Conservation (phyloP, 2,329 filamentous ascomycete species). For the Monosporascus sp. region DNA sequence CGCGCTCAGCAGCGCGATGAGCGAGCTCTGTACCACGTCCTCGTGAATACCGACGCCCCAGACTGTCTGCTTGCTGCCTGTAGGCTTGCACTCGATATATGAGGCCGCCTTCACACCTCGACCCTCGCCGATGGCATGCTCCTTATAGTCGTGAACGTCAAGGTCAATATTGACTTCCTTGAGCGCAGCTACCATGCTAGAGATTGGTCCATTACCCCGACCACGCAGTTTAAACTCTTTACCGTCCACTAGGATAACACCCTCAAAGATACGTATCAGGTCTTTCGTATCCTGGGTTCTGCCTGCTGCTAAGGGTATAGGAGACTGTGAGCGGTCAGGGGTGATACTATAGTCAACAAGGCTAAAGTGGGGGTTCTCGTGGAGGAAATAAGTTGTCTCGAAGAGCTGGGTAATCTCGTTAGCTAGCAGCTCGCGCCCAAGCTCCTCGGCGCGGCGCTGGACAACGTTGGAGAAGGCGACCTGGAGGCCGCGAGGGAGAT, state of each 20-base stretch:
- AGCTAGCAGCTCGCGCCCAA: slow-evolving; percentile 78
- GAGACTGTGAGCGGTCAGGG: slow-evolving; percentile 73
- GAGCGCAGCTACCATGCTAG: slow-evolving; percentile 77
- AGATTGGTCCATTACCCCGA: slow-evolving; percentile 85
- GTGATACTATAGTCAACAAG: slow-evolving; percentile 90
- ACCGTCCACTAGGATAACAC: slow-evolving; percentile 77
- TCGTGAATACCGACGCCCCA: slow-evolving; percentile 92
- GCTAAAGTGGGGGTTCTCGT: slow-evolving; percentile 75
- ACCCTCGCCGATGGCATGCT: slow-evolving; percentile 82
- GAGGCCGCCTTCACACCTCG: slow-evolving; percentile 87
- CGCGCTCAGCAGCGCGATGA: slow-evolving; percentile 79
- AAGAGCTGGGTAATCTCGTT: slow-evolving; percentile 85
- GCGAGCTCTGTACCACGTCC: slow-evolving; percentile 84
- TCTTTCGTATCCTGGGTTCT: slow-evolving; percentile 74
- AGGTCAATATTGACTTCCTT: slow-evolving; percentile 74
- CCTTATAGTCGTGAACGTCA: slow-evolving; percentile 92
- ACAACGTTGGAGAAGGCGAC: slow-evolving; percentile 86
- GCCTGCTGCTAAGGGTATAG: slow-evolving; percentile 60
- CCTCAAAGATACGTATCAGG: slow-evolving; percentile 75
- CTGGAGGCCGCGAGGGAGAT: slow-evolving; percentile 87
- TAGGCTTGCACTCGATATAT: slow-evolving; percentile 82
- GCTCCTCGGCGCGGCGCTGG: slow-evolving; percentile 71
- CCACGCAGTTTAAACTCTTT: slow-evolving; percentile 73
- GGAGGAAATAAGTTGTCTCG: slow-evolving; percentile 79
- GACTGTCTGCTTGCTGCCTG: slow-evolving; percentile 63